phyloP scores from a whole-genome alignment of 169 alveolate species.

The Plasmodium billcollinsi region DNA sequence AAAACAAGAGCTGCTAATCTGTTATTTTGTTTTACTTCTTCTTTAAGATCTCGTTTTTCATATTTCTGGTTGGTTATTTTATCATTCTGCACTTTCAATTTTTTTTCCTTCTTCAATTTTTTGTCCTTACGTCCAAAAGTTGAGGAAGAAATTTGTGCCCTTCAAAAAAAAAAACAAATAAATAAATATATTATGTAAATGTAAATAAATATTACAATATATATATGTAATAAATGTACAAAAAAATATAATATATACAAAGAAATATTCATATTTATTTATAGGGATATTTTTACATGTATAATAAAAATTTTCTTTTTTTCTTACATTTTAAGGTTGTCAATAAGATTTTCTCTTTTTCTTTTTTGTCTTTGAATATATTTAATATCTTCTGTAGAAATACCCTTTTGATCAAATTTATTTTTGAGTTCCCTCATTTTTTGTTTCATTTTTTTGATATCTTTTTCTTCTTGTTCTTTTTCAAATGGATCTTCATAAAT shows the following conservation, averaged over 20 bases:
- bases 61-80: constrained; percentile 29
- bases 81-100: constrained; percentile 18
- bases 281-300: too few relatives aligned
- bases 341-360: constrained; percentile 35
- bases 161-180: constrained; percentile 3
- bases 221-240: too few relatives aligned
- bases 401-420: constrained; percentile 50
- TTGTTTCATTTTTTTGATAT: constrained; percentile 62
- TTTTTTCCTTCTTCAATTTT: constrained; percentile 47
- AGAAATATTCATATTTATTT: background rate
- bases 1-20: constrained; percentile 48
- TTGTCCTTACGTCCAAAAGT: constrained; percentile 57
- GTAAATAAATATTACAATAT: background rate
- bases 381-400: constrained; percentile 40
- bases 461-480: constrained; percentile 43
- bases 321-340: constrained; percentile 49
- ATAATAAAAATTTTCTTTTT: background rate
- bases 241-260: too few relatives aligned
- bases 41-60: constrained; percentile 45
- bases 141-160: constrained; percentile 64
- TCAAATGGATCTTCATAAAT: constrained; percentile 62
- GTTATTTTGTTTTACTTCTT: constrained; percentile 52
- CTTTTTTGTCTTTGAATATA: constrained; percentile 40
- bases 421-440: constrained; percentile 59
- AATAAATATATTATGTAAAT: background rate